phyloP scores from a whole-genome alignment of 495 filamentous ascomycete species.

The Penicillium macrosclerotiorum region DNA sequence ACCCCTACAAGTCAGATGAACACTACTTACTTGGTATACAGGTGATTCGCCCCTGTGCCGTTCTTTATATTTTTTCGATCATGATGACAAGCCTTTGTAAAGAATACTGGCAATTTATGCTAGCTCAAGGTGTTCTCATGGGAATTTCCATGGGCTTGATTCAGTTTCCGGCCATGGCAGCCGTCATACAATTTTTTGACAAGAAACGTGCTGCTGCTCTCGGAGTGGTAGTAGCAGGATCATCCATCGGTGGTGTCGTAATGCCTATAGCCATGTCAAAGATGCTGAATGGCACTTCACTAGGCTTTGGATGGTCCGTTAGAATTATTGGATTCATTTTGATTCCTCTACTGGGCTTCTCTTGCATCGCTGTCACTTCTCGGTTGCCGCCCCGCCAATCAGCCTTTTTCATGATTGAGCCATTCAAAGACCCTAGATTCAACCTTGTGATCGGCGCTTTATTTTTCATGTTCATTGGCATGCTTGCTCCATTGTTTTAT shows the following conservation, averaged over 20 bases:
- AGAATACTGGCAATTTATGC: conserved; percentile 26
- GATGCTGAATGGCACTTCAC: conserved; percentile 23
- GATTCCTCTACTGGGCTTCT: background rate
- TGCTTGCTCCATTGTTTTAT: conserved; percentile 67
- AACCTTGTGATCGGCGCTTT: conserved; percentile 2
- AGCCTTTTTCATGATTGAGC: background rate
- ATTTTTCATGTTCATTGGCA: conserved; percentile 62
- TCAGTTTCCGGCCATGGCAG: conserved; percentile 17
- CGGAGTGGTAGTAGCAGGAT: conserved; percentile 15
- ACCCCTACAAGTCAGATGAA: no score
- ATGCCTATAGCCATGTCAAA: conserved; percentile 41
- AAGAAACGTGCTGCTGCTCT: conserved; percentile 57
- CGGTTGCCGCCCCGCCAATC: conserved; percentile 36
- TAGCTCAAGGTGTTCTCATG: conserved; percentile 20
- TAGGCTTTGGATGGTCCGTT: conserved; percentile 57
- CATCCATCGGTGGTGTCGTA: conserved; percentile 23
- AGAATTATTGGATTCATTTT: conserved; percentile 40
- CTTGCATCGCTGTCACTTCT: conserved; percentile 28
- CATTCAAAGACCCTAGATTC: background rate
- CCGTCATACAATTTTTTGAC: conserved; percentile 26
- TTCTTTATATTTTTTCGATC: conserved; percentile 32
- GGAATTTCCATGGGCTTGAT: conserved; percentile 17
- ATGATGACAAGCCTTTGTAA: conserved; percentile 38
- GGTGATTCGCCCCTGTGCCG: conserved; percentile 37
- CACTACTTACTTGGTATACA: no score